These are phyloP conservation scores for Parietaria judaica DNA, from an alignment of 306 rosid species.

Conservation along the genomic window DNA sequence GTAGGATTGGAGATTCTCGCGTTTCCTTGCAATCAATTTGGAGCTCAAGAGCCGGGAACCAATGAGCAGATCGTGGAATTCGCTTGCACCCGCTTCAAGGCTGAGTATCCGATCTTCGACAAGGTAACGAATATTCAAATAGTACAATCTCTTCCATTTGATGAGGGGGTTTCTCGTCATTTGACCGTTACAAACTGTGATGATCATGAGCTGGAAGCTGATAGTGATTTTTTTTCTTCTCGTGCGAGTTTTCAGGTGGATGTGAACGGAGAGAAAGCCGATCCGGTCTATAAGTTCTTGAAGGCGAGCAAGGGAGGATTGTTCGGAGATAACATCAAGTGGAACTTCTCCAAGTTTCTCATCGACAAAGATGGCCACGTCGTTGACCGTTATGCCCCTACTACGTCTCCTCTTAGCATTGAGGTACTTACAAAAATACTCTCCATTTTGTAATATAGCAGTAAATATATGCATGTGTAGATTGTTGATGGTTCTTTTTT, in stretches of 20 bases:
- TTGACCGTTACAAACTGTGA: not conserved
- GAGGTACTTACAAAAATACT: constrained; percentile 45
- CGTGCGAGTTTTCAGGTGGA: constrained; percentile 40
- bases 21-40: constrained; percentile 96
- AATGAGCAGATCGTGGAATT: constrained; percentile 74
- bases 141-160: not conserved
- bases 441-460: not conserved
- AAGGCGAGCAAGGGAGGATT: constrained; percentile 92
- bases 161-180: not conserved
- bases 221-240: not conserved
- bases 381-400: constrained; percentile 90
- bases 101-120: constrained; percentile 83
- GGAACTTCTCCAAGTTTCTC: constrained; percentile 94
- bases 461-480: not conserved
- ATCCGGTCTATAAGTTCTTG: constrained; percentile 73
- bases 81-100: constrained; percentile 94
- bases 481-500: constrained; percentile 10
- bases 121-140: constrained; percentile 40
- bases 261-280: constrained; percentile 67
- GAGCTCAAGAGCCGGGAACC: constrained; percentile 89
- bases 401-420: constrained; percentile 88
- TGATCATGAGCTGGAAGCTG: not conserved
- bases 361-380: constrained; percentile 85
- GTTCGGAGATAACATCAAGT: constrained; percentile 71
- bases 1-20: constrained; percentile 88